Evolutionary conservation across 805 yeast genomes (phyloP), one percentile per base, ranked within the genome.

Genomic region (Nakazawaea siamensis): DNA sequence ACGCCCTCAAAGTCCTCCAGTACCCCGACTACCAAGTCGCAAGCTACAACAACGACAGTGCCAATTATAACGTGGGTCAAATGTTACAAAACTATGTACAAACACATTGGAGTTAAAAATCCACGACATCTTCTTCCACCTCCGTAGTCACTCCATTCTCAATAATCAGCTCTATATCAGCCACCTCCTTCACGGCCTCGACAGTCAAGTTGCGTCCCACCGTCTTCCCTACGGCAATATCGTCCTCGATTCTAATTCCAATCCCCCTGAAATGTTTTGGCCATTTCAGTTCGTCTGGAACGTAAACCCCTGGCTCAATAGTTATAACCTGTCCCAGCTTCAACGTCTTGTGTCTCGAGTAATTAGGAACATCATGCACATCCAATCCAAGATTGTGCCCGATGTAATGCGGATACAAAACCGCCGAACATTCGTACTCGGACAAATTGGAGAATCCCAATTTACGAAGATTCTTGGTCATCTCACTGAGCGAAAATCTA

Each of bases 341-440:
- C 31, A 92, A 53, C 21, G 60, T 60, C 16, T 67, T 64, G 37
- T 61, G 62, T 43, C 86, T 66, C 3, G 90, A 70, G 26, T 66
- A 67, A 2, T 66, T 55, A 4, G 94, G 94, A 24, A 76, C 66
- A 51, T 85, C 95, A 57, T 85, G 95, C 18, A 88, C 82, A 49
- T 88, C 98, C 24, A 92, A 60, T 0, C 99, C 99, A 25, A 92
- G 63, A 50, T 92, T 87, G 55, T 92, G 99, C 5, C 98, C 98
- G 45, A 92, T 79, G 52, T 84, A 87, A 55, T 92, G 99, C 0
- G 97, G 97, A 51, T 88, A 92, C 24, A 82, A 57, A 24, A 74
- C 50, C 25, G 68, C 58, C 29, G 76, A 66, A 5, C 70, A 64
- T 34, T 78, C 80, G 55, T 68, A 59, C 20, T 63, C 65, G 31